Evolutionary conservation across 257 asterid genomes (phyloP).

Genomic region (Fraxinus pennsylvanica): DNA sequence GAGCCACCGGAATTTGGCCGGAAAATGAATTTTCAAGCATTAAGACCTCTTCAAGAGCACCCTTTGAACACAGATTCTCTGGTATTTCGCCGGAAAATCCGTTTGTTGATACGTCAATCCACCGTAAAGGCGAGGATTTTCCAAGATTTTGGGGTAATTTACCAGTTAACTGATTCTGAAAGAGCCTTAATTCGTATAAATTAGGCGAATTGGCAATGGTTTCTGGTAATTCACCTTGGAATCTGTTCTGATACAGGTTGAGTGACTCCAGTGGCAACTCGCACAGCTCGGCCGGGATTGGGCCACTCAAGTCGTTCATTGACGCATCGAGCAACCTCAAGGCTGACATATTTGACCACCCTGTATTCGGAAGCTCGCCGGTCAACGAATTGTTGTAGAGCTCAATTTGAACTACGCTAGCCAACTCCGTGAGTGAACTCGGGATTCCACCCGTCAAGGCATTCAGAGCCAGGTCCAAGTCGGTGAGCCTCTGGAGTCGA

Average conservation of each 20-base stretch:
- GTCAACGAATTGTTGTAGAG: conserved; percentile 80
- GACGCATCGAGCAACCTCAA: conserved; percentile 79
- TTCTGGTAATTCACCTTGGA: conserved; percentile 67
- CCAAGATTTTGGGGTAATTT: conserved; percentile 52
- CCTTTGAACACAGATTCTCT: conserved; percentile 52
- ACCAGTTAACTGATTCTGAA: conserved; percentile 42
- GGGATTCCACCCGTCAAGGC: conserved; percentile 68
- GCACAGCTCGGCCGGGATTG: conserved; percentile 79
- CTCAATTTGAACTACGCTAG: conserved; percentile 74
- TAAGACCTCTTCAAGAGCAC: conserved; percentile 63
- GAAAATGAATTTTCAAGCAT: conserved; percentile 66
- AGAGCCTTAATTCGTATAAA: conserved; percentile 78
- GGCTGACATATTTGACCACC: conserved; percentile 86
- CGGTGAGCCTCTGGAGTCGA: conserved; percentile 56
- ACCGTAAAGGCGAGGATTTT: conserved; percentile 61
- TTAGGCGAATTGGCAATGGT: conserved; percentile 73
- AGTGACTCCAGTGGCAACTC: conserved; percentile 85
- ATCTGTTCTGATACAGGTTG: conserved; percentile 73
- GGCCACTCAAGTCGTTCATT: conserved; percentile 77
- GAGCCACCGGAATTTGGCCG: conserved; percentile 68
- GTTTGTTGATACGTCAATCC: conserved; percentile 86
- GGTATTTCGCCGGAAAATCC: conserved; percentile 73
- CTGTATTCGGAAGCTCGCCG: conserved; percentile 73
- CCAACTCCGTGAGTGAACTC: conserved; percentile 63
- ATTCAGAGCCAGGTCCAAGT: conserved; percentile 84